Evolutionary conservation across 2,329 filamentous ascomycete genomes (phyloP).

Genomic region (Cryphonectria naterciae): DNA sequence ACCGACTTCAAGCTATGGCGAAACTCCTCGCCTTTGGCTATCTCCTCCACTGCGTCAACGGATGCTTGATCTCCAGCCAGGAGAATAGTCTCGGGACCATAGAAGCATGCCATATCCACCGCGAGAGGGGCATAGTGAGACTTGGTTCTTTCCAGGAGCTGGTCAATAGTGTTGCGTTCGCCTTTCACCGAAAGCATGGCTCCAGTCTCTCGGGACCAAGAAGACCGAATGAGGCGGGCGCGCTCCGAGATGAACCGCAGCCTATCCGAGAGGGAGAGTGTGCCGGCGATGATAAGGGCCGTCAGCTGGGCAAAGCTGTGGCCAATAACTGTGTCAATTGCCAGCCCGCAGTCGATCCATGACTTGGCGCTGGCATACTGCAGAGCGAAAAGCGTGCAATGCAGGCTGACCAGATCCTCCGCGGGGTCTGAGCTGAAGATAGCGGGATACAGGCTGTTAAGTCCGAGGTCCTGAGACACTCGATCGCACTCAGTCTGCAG

Average conservation of each 20-base stretch:
- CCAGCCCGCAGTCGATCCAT: constrained; percentile 41
- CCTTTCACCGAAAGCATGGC: constrained; percentile 38
- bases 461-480: constrained; percentile 34
- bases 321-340: constrained; percentile 40
- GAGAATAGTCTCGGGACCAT: constrained; percentile 38
- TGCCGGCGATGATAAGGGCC: constrained; percentile 39
- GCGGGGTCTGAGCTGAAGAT: constrained; percentile 37
- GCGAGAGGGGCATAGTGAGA: neutral
- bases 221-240: constrained; percentile 37
- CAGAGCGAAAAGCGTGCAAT: constrained; percentile 42
- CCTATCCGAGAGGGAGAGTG: constrained; percentile 37
- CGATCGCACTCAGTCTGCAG: constrained; percentile 37
- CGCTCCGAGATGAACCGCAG: constrained; percentile 38
- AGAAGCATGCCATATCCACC: constrained; percentile 40
- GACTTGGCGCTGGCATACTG: constrained; percentile 42
- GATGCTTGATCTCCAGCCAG: constrained; percentile 36
- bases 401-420: constrained; percentile 38
- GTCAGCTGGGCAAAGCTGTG: constrained; percentile 45
- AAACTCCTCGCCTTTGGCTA: constrained; percentile 20
- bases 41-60: constrained; percentile 33
- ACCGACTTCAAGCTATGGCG: constrained; percentile 29
- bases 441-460: constrained; percentile 38
- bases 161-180: constrained; percentile 12
- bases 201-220: constrained; percentile 40
- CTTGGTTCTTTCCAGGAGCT: neutral